Evolutionary conservation across 768 basidiomycete genomes (phyloP), one percentile per base, ranked within the genome.

Genomic region (Holtermanniella nyarrowii): DNA sequence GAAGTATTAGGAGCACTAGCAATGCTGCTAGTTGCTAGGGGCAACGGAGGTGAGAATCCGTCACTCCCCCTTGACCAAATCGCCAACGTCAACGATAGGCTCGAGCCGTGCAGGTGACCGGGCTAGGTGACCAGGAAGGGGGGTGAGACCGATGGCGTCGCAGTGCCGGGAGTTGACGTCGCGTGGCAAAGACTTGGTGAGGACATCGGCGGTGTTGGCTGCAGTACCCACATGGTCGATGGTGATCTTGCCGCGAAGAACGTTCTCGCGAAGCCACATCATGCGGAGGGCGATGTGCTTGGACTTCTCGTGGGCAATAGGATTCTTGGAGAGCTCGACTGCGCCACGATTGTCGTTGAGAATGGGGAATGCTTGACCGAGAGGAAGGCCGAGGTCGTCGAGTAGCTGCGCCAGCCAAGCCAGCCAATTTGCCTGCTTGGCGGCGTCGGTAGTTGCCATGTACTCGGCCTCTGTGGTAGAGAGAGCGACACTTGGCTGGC

Each of bases 311-410:
- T 52, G 50, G 14, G 25, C 13, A 14, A 11, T 26, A 27, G 50
- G 50, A 46, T 52, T 46, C 7, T 45, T 46, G 43, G 44, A 47
- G 3, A 77, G 60, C 0, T 47, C 56, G 25, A 74, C 74, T 0
- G 75, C 66, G 0, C 69, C 70, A n/a, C 69, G 59, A 53, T 77
- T 78, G 57, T 78, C 72, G 40, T 22, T 4, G 13, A 25, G 12
- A 4, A 5, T 22, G 4, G 44, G 10, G 4, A 44, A 20, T 22
- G 44, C 44, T 44, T 44, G 44, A 4, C 44, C 20, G 44, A 44
- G 22, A 22, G 7, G 44, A 22, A 22, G 44, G 26, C 44, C 23
- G 22, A 44, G 44, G 22, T 23, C 42, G 42, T n/a, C n/a, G n/a
- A n/a, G n/a, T n/a, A n/a, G n/a, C n/a, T n/a, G n/a, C n/a, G n/a